Evolutionary conservation across 1,284 basidiomycete genomes (phyloP), one percentile per base, ranked within the genome.

Genomic region (Phenoliferia sp.): DNA sequence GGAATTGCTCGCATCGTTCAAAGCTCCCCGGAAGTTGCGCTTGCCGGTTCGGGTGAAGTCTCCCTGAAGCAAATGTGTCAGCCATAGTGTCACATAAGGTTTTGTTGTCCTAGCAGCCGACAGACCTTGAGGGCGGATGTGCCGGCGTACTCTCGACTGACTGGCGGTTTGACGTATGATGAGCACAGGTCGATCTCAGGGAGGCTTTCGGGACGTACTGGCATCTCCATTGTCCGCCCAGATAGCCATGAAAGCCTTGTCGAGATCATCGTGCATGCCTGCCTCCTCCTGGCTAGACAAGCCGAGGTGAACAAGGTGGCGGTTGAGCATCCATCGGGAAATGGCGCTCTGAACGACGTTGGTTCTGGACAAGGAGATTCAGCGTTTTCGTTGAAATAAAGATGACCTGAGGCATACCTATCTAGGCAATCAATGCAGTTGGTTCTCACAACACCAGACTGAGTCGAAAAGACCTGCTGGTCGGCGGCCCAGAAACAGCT

Each of bases 191-290:
- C 74, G 69, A n/a, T n/a, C n/a, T n/a, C n/a, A n/a, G n/a, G n/a
- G n/a, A n/a, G n/a, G n/a, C n/a, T n/a, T n/a, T n/a, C n/a, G n/a
- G n/a, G n/a, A 57, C 63, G 68, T 32, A 36, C 94, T 90, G 3
- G 90, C 87, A 77, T 94, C 91, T 2, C 92, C 93, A 71, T 95
- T 95, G 77, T 95, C 94, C 3, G 95, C 95, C 95, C 94, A 98
- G 29, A 93, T 88, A 77, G 92, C 88, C 74, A 95, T 96, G 80
- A 95, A 94, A 3, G 90, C 86, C 19, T 86, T 77, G 75, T 96
- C 92, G 61, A 87, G 84, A 59, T 87, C 86, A 31, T 73, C 32
- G 84, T 83, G 70, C 58, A 82, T 82, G 33, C 77, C 74, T 17
- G 81, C 81, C 39, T 82, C 81, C n/a, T 81, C 77, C 29, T 84